Base-by-base conservation (phyloP, 1,284 basidiomycete species). In the Trametes sp. region DNA sequence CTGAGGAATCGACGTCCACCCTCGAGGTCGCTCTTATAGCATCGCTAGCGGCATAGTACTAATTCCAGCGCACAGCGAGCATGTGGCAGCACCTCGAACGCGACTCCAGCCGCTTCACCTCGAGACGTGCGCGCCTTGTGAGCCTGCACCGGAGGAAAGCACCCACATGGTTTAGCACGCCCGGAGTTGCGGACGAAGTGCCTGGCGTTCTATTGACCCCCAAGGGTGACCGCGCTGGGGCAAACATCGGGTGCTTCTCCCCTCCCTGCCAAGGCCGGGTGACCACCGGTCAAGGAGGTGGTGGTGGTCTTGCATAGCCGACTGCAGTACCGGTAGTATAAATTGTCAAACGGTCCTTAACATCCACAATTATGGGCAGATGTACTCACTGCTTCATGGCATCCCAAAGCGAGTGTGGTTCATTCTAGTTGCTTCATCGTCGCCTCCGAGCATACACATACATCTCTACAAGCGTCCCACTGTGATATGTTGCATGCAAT, bases 11-110 rank as follows among this genome's bases (percentile, higher is more conserved):
- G 13, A 16, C n/a, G n/a, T 23, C 13, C 33, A 6, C 16, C 23
- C 26, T 11, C 35, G 9, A 16, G 19, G n/a, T 21, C 4, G 14
- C 24, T 53, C 45, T 63, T 63, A 66, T 66, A 66, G 9, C n/a
- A n/a, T n/a, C n/a, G 23, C 24, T 14, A 9, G 10, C 46, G 9
- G n/a, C n/a, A 24, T 13, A 35, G n/a, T n/a, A n/a, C n/a, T 19
- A 13, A n/a, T n/a, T 21, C 26, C 23, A 10, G 51, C 2, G 24
- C 10, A 11, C 23, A 45, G 24, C 23, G 48, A 28, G 29, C 33
- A 21, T 33, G 48, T 29, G 38, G 19, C 45, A 33, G n/a, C n/a
- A n/a, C n/a, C 31, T 35, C 33, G 45, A 23, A 21, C 4, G 36
- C 16, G 42, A 28, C 26, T 54, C 35, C 36, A 54, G 36, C 54